Evolutionary conservation across 331 rosid genomes (phyloP), one percentile per base, ranked within the genome.

Genomic region (Quercus lobata): DNA sequence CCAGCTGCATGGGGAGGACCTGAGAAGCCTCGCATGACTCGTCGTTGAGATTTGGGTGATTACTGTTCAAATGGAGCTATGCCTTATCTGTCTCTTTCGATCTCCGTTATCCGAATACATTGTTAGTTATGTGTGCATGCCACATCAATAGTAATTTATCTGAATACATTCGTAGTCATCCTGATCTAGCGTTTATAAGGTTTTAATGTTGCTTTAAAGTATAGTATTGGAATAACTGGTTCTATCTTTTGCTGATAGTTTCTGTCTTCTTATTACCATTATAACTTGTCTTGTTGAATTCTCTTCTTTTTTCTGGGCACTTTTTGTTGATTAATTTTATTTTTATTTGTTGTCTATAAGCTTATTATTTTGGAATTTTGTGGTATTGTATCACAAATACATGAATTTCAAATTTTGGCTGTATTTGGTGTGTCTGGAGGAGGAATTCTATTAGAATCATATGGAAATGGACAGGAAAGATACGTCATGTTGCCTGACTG

Each of bases 1-100:
- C 76, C 97, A 78, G 72, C 90, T 79, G 88, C 90, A 25, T 82
- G 97, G 88, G 92, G 95, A 81, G 91, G 84, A 62, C 87, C 82
- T 3, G 96, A 91, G 85, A 93, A 91, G 80, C 80, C 92, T 69
- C 96, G 93, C 80, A 74, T 72, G 82, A 83, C 79, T 74, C 96
- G 94, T 69, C 97, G 89, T 73, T 93, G 89, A 90, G 72, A 72
- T 58, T 46, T 34, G 46, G 85, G 79, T 75, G 82, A 74, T 77
- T 62, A 80, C 83, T 71, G 70, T 78, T 76, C 69, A 58, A 68
- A 72, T 79, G 65, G 79, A 83, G 81, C 82, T 52, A 65, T 73
- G 78, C 81, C 77, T 21, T 37, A 68, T 49, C 74, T 46, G 69
- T 61, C 81, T 61, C 22, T 53, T 62, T 69, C 74, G 85, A 63